Base-by-base conservation (phyloP, 306 rosid species). In the Rosa lucieae region DNA sequence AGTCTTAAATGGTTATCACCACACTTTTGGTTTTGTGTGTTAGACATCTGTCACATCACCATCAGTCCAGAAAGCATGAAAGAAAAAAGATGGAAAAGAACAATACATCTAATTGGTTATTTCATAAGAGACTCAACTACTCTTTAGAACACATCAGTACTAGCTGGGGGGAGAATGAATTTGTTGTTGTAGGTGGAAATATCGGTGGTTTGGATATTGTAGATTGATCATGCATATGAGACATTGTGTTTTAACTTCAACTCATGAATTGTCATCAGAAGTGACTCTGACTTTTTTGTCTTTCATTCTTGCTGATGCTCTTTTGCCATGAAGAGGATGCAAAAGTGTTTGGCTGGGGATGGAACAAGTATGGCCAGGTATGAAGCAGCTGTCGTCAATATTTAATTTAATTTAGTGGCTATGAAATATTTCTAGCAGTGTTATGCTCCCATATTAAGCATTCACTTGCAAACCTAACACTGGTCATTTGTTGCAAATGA, bases 361-460 rank as follows among this genome's bases (percentile, higher is more conserved):
- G 99, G 99, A 96, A 96, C 94, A 96, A 96, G 82, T 93, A 96
- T 51, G 99, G 99, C 23, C 99, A 96, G 97, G 99, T 93, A 85
- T 69, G 47, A 82, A 35, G 17, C 72, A 15, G 29, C 20, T 18
- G 32, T 32, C 79, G 44, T 61, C 6, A 61, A 18, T 10, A 29
- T 6, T 55, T 26, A 1, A 61, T 11, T 4, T 14, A 0, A 6
- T 90, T 79, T 61, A 23, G 80, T 20, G 32, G 32, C 72, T 21
- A 35, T 44, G 35, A 74, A 52, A 68, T n/a, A 18, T 18, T 53
- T 53, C 59, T 18, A 20, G 37, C 10, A 29, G 18, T 42, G 71
- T 17, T 26, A 43, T 59, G 39, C 18, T 69, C 65, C 17, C 10
- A 20, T 35, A 14, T 77, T 8, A 37, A 6, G 69, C 29, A 67